Base-by-base conservation (phyloP, 2,329 filamentous ascomycete genomes). In the Dactylellina haptotyla region DNA sequence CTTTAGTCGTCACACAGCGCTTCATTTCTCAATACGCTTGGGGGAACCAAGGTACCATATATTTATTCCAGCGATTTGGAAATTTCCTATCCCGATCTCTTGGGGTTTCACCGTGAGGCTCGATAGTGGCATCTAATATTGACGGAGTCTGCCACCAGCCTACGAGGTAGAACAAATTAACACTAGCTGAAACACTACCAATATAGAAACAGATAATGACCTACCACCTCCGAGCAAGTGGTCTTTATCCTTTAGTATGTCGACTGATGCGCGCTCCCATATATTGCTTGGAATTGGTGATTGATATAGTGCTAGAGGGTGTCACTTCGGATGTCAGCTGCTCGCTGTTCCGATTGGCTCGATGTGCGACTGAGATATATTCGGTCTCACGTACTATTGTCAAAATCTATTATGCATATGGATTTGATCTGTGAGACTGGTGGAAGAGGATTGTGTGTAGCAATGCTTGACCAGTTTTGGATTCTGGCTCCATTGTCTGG, bases 71-170 rank as follows among this genome's bases (percentile, higher is more conserved):
- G 18, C 61, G 69, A 41, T 62, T 26, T 20, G 58, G 46, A 34
- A 56, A 56, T 12, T 16, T 23, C 10, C 41, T 32, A n/a, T 18
- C 25, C 16, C n/a, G 53, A 12, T 30, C 9, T 9, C 2, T 8
- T 18, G 26, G 10, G 6, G 39, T 23, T 8, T 3, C 16, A 14
- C 12, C 23, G 18, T 62, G 46, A 10, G 10, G 32, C 9, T 8
- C 32, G 30, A 66, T 50, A 26, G 69, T 73, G 12, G 69, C 69
- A 53, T 73, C 69, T 18, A 73, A 37, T 41, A 73, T 73, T 12
- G 69, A 73, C 20, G 69, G 61, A 9, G 69, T 73, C 56, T 73
- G 69, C 69, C 69, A 73, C 69, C 69, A 73, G 14, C 69, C 66
- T 72, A 26, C 14, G 14, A 37, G n/a, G 16, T 45, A 16, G 18